These are phyloP conservation scores for Beauveria varroae DNA, from an alignment of 2,329 filamentous ascomycete species.

Conservation along the genomic window DNA sequence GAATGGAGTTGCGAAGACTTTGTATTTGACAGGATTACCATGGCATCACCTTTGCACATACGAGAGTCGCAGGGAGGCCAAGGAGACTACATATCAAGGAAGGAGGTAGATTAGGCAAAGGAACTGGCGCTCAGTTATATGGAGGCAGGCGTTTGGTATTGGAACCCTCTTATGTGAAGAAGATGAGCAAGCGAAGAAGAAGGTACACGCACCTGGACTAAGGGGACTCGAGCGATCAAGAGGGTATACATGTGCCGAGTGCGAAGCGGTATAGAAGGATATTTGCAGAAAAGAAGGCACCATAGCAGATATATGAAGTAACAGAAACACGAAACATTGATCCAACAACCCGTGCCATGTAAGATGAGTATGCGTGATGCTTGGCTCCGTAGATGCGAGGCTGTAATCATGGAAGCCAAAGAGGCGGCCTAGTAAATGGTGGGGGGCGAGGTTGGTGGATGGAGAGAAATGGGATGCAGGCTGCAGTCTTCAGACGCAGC, in stretches of 20 bases:
- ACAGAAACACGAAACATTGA: slow-evolving; percentile 12
- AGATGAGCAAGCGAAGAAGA: background rate
- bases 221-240: background rate
- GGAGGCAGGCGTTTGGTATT: slow-evolving; percentile 8
- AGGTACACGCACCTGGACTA: background rate
- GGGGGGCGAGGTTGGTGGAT: background rate
- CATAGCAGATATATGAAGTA: slow-evolving; percentile 10
- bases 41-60: slow-evolving; percentile 1
- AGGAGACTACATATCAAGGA: background rate
- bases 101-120: slow-evolving; percentile 2
- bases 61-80: slow-evolving; percentile 3
- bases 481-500: slow-evolving; percentile 1
- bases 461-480: background rate
- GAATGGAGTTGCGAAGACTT: slow-evolving; percentile 8
- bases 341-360: background rate
- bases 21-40: slow-evolving; percentile 9
- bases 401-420: background rate
- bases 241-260: background rate
- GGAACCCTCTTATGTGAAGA: background rate
- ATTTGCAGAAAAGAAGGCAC: slow-evolving; percentile 6
- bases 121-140: slow-evolving; percentile 10
- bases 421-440: background rate
- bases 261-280: slow-evolving; percentile 8
- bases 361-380: background rate
- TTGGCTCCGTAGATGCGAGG: background rate